Conservation (phyloP, 73 alveolate species). For the Blepharisma japonicum region DNA sequence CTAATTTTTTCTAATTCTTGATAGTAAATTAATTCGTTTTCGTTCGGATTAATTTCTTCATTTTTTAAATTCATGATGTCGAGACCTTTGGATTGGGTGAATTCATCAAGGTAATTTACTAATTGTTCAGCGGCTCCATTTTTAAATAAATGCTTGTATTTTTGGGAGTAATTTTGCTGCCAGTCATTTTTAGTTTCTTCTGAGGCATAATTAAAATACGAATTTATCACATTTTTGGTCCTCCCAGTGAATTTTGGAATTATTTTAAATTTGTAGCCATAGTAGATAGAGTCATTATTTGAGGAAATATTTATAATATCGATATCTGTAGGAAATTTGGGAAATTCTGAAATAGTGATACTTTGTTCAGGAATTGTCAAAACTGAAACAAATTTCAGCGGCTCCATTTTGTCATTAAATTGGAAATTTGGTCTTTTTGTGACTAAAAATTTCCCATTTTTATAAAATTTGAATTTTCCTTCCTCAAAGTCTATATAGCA, state of each 20-base stretch:
- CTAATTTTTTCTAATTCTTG: too few species aligned
- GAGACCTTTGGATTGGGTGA: too few species aligned
- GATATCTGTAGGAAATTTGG: neutral
- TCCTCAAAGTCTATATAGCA: conserved; percentile 1
- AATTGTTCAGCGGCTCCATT: conserved; percentile 61
- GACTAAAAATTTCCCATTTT: neutral
- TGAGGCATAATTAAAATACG: neutral
- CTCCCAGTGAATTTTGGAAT: conserved; percentile 59
- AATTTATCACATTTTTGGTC: conserved; percentile 28
- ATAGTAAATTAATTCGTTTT: too few species aligned
- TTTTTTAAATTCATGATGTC: too few species aligned
- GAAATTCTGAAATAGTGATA: neutral
- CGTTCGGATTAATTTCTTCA: too few species aligned
- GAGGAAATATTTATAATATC: neutral
- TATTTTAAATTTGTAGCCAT: conserved; percentile 61
- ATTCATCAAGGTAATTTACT: conserved; percentile 59
- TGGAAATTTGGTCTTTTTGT: neutral
- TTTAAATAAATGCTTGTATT: conserved; percentile 47
- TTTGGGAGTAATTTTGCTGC: conserved; percentile 41
- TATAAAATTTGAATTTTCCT: neutral
- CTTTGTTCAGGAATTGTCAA: neutral
- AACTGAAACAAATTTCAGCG: conserved; percentile 2
- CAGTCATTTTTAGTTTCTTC: conserved; percentile 41
- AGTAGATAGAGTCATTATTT: conserved; percentile 12
- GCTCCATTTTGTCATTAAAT: conserved; percentile 5